phyloP scores from a whole-genome alignment of 306 rosid species.

The Vicia villosa region DNA sequence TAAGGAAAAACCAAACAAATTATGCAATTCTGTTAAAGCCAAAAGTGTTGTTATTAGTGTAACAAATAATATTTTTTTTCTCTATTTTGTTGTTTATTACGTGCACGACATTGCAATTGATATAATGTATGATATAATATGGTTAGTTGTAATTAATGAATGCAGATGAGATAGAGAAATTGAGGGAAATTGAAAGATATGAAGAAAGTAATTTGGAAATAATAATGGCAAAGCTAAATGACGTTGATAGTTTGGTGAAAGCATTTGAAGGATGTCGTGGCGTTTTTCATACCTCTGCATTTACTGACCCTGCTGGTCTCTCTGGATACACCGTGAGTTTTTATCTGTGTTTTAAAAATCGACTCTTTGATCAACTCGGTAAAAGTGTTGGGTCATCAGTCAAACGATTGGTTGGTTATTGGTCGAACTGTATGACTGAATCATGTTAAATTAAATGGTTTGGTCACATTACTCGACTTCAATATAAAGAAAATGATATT shows the following conservation, averaged over 20 bases:
- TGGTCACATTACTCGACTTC: neutral
- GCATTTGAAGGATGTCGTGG: constrained; percentile 85
- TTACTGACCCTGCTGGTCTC: constrained; percentile 81
- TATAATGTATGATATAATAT: neutral
- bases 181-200: constrained; percentile 54
- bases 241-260: constrained; percentile 45
- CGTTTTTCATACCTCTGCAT: constrained; percentile 81
- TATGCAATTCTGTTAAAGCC: neutral
- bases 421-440: neutral
- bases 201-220: constrained; percentile 33
- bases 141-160: neutral
- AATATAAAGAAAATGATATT: neutral
- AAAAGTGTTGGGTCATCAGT: too few relatives aligned
- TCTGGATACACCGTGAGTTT: constrained; percentile 82
- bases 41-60: neutral
- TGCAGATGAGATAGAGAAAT: constrained; percentile 67
- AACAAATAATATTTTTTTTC: neutral
- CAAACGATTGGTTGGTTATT: neutral
- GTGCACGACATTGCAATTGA: neutral
- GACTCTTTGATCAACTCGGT: too few relatives aligned
- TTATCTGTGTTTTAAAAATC: neutral
- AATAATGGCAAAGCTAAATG: constrained; percentile 52
- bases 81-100: neutral
- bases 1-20: neutral
- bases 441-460: neutral